Conservation (phyloP, 2,329 filamentous ascomycete genomes). For the Nakataea oryzae region DNA sequence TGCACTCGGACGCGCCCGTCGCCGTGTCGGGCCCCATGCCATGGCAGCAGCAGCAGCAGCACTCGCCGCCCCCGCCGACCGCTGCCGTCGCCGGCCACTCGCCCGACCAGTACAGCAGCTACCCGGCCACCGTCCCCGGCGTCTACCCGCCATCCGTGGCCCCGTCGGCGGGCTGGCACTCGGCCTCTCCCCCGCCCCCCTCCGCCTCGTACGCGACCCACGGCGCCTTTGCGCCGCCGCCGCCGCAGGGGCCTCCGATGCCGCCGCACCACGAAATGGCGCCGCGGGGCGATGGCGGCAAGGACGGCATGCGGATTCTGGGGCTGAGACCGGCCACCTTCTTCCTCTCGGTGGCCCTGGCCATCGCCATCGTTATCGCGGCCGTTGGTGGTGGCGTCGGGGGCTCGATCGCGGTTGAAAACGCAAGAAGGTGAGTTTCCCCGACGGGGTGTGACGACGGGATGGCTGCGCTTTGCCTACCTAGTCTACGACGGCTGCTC, state of each 20-base stretch:
- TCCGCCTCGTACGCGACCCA: neutral
- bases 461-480: too few species aligned
- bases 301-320: slow-evolving; percentile 6
- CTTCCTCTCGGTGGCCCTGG: slow-evolving; percentile 9
- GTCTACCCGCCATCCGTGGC: neutral
- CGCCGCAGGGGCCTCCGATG: too few species aligned
- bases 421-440: slow-evolving; percentile 7
- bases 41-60: too few species aligned
- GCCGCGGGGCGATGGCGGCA: neutral
- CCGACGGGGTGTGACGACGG: too few species aligned
- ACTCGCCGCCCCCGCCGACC: too few species aligned
- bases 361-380: slow-evolving; percentile 10
- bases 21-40: too few species aligned
- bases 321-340: slow-evolving; percentile 11
- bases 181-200: neutral
- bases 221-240: too few species aligned
- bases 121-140: too few species aligned
- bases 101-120: too few species aligned
- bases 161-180: neutral
- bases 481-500: too few species aligned
- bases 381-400: slow-evolving; percentile 13
- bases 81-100: too few species aligned
- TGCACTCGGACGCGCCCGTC: too few species aligned
- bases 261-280: neutral
- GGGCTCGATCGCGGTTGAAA: slow-evolving; percentile 12